Conservation (phyloP, 2,329 filamentous ascomycete genomes). For the Diaporthe australafricana region DNA sequence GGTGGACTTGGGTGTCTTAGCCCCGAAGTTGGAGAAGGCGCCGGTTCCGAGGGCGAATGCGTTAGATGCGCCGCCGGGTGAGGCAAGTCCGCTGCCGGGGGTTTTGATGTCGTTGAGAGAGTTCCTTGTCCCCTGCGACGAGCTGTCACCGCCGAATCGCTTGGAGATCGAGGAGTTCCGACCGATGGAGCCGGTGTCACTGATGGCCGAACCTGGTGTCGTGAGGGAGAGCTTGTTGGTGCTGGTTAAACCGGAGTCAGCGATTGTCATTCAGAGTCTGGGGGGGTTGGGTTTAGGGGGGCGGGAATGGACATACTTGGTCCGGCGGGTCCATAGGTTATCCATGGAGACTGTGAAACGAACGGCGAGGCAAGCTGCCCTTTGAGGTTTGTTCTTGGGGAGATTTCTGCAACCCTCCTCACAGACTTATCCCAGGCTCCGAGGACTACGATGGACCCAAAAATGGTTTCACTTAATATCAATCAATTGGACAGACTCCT, state of each 20-base stretch:
- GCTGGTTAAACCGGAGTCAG: conserved; percentile 58
- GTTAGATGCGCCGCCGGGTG: conserved; percentile 82
- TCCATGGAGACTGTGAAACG: conserved; percentile 61
- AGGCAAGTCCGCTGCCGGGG: conserved; percentile 75
- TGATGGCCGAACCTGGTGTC: conserved; percentile 69
- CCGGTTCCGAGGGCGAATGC: conserved; percentile 95
- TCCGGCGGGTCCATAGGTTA: conserved; percentile 83
- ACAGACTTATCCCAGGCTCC: conserved; percentile 31
- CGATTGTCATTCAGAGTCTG: background rate
- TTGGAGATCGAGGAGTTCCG: conserved; percentile 76
- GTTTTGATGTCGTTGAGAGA: conserved; percentile 83
- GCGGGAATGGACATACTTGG: conserved; percentile 72
- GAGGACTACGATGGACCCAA: conserved; percentile 27
- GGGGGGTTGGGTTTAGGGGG: conserved; percentile 11
- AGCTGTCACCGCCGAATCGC: conserved; percentile 79
- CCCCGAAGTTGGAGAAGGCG: conserved; percentile 95
- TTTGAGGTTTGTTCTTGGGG: conserved; percentile 4
- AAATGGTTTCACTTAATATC: conserved; percentile 10
- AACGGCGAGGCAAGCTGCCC: conserved; percentile 37
- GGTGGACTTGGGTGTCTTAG: conserved; percentile 88
- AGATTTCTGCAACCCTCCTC: conserved; percentile 25
- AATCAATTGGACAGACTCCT: conserved; percentile 17
- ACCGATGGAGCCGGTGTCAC: conserved; percentile 58
- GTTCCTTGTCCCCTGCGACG: conserved; percentile 81
- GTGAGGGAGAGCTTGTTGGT: conserved; percentile 92